These are phyloP conservation scores for Sanchytrium tribonematis DNA, from an alignment of 371 early-diverging fungal species.

Conservation along the genomic window DNA sequence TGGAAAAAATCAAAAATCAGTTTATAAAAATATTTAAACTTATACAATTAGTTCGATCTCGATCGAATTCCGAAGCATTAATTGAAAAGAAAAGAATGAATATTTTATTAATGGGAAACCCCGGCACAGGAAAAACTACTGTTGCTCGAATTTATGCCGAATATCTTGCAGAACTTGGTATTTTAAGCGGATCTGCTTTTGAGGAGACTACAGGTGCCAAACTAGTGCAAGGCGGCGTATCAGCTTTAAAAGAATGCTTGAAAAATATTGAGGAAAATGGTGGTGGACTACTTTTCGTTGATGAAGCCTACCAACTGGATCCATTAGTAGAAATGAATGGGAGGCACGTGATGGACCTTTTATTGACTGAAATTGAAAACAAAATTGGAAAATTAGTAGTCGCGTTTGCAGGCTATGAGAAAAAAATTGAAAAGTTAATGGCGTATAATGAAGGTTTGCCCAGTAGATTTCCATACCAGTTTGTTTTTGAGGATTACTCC, in stretches of 20 bases:
- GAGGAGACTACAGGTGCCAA: conserved; percentile 7
- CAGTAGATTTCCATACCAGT: conserved; percentile 4
- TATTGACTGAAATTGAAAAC: conserved; percentile 10
- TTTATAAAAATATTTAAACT: conserved; percentile 9
- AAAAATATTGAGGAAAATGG: conserved; percentile 4
- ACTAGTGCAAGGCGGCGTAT: conserved; percentile 10
- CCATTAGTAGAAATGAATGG: conserved; percentile 9
- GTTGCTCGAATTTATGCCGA: conserved; percentile 11
- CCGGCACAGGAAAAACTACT: conserved; percentile 12
- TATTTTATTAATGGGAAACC: conserved; percentile 9
- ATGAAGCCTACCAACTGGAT: conserved; percentile 10
- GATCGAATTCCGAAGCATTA: no score
- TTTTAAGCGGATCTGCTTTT: conserved; percentile 4
- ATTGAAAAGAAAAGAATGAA: conserved; percentile 9
- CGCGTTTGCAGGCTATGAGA: conserved; percentile 12
- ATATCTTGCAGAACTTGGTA: conserved; percentile 7
- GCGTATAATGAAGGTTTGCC: conserved; percentile 7
- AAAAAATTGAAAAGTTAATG: conserved; percentile 8
- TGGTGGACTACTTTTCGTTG: conserved; percentile 10
- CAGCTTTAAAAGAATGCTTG: conserved; percentile 6
- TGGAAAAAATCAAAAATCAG: conserved; percentile 7
- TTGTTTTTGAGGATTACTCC: conserved; percentile 12
- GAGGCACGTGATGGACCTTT: conserved; percentile 7
- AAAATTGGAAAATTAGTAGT: conserved; percentile 8
- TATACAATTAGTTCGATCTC: no score